Conservation (phyloP, 495 filamentous ascomycete species). For the Cudoniella acicularis region DNA sequence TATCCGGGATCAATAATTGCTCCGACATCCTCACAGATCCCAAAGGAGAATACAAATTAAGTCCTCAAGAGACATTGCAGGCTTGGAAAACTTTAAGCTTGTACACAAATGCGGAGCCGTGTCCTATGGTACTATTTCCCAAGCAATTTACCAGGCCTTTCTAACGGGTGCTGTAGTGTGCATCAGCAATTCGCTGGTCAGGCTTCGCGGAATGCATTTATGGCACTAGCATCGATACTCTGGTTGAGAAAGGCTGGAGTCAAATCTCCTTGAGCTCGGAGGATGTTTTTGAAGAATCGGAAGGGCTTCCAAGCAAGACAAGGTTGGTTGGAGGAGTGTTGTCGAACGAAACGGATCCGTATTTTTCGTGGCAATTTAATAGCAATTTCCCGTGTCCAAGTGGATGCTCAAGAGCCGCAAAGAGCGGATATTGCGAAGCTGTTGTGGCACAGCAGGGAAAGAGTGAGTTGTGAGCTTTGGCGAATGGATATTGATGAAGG, state of each 20-base stretch:
- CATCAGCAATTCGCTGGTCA: constrained; percentile 50
- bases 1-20: constrained; percentile 51
- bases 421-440: constrained; percentile 1
- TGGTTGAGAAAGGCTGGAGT: constrained; percentile 43
- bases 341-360: constrained; percentile 48
- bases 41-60: constrained; percentile 38
- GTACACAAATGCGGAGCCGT: constrained; percentile 56
- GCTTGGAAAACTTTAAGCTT: constrained; percentile 45
- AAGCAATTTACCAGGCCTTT: background rate
- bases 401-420: constrained; percentile 33
- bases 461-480: constrained; percentile 5
- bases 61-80: constrained; percentile 30
- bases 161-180: constrained; percentile 38
- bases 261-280: constrained; percentile 44
- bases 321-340: constrained; percentile 40
- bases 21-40: constrained; percentile 42
- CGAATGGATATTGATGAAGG: no score
- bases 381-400: constrained; percentile 36
- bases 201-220: constrained; percentile 53
- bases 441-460: background rate
- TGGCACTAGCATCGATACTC: constrained; percentile 44
- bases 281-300: constrained; percentile 44
- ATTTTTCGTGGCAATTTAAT: constrained; percentile 51
- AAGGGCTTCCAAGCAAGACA: constrained; percentile 31
- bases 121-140: constrained; percentile 42